Conservation (phyloP, 83 land plant genomes). For the Thuja plicata region DNA sequence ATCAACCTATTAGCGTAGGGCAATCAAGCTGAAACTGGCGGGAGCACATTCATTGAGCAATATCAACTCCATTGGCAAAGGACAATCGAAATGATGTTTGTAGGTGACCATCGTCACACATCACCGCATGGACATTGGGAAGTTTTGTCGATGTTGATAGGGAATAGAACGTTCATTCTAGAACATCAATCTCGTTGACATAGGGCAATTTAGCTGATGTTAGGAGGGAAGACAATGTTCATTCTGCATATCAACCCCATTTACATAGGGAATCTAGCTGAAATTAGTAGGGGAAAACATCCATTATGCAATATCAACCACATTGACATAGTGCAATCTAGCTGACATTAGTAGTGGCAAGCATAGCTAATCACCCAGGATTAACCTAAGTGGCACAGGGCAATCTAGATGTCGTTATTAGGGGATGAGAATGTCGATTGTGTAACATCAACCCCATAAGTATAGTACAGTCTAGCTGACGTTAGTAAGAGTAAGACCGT, state of each 20-base stretch:
- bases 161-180: not conserved
- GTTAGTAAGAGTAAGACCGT: not conserved
- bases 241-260: not conserved
- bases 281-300: not conserved
- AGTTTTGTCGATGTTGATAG: not conserved
- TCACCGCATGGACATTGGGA: not conserved
- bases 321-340: too few relatives aligned
- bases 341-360: too few relatives aligned
- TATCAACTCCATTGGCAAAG: not conserved
- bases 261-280: not conserved
- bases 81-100: not conserved
- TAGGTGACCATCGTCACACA: not conserved
- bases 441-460: not conserved
- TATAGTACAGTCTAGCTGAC: not conserved
- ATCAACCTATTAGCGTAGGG: not conserved
- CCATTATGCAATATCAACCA: too few relatives aligned
- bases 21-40: not conserved
- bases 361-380: not conserved
- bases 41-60: not conserved
- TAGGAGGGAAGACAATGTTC: not conserved
- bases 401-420: not conserved
- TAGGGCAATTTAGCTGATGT: not conserved
- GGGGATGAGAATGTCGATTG: too few relatives aligned
- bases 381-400: not conserved
- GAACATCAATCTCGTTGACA: not conserved